Percentiles rank a stretch among this genome's conserved stretches.
These are phyloP conservation scores for Alternaria gansuensis DNA, from an alignment of 2,329 filamentous ascomycete species.

Conservation along the genomic window DNA sequence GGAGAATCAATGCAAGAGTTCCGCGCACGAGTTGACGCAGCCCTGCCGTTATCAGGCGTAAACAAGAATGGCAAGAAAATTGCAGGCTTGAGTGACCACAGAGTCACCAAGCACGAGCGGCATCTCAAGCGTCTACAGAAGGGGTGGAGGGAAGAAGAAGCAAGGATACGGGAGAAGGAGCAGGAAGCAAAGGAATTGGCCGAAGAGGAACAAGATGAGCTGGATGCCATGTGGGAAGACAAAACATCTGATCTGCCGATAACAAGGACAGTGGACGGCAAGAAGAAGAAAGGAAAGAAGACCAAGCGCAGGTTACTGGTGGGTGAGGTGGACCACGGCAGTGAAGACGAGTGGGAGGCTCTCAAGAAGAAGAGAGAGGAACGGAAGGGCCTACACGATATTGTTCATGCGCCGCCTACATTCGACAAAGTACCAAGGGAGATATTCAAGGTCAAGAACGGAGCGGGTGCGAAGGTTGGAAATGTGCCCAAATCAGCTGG, in stretches of 20 bases:
- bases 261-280: conserved; percentile 53
- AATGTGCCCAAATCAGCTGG: conserved; percentile 75
- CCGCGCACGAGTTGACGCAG: conserved; percentile 80
- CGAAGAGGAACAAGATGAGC: conserved; percentile 66
- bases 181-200: conserved; percentile 78
- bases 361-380: conserved; percentile 67
- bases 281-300: conserved; percentile 60
- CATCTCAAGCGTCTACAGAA: conserved; percentile 71
- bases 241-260: conserved; percentile 70
- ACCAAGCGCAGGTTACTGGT: conserved; percentile 62
- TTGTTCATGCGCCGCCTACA: conserved; percentile 79
- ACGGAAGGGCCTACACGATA: conserved; percentile 65
- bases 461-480: conserved; percentile 71
- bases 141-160: conserved; percentile 66
- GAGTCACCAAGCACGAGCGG: conserved; percentile 80
- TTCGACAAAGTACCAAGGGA: conserved; percentile 70
- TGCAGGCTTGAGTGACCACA: conserved; percentile 70
- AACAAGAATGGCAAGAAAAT: conserved; percentile 69
- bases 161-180: conserved; percentile 72
- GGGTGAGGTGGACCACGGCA: conserved; percentile 62
- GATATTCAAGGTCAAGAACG: conserved; percentile 71
- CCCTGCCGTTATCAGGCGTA: conserved; percentile 78
- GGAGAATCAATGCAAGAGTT: conserved; percentile 87
- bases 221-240: conserved; percentile 70
- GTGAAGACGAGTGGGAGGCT: conserved; percentile 80